Conservation (phyloP, 2,329 filamentous ascomycete genomes). For the Claviceps fusiformis region DNA sequence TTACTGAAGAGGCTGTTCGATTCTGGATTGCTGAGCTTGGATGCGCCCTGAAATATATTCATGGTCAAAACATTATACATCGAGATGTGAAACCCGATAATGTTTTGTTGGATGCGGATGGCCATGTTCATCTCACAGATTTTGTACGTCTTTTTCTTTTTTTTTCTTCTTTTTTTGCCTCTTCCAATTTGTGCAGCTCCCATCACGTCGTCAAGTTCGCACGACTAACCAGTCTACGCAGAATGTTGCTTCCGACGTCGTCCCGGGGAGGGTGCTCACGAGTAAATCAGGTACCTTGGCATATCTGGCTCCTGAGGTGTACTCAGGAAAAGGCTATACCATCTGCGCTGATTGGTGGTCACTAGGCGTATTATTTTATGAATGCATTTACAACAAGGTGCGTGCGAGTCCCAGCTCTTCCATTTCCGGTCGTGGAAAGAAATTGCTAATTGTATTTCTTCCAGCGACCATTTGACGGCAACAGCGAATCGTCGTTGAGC, state of each 20-base stretch:
- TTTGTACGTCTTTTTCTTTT: conserved; percentile 51
- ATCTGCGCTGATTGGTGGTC: conserved; percentile 98
- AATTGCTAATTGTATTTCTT: too few relatives aligned
- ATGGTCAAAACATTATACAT: conserved; percentile 77
- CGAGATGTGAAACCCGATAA: conserved; percentile 89
- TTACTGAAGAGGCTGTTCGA: conserved; percentile 89
- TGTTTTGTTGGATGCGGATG: conserved; percentile 73
- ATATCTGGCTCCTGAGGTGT: conserved; percentile 92
- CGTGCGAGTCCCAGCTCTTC: conserved; percentile 10
- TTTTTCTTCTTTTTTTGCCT: not conserved
- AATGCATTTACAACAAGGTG: conserved; percentile 98
- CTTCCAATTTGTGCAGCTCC: too few relatives aligned
- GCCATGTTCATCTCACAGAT: conserved; percentile 93
- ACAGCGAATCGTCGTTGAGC: conserved; percentile 67
- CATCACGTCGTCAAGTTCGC: not conserved
- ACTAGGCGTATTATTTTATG: conserved; percentile 92
- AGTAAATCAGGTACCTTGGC: conserved; percentile 96
- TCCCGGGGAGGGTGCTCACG: conserved; percentile 67
- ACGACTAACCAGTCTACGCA: conserved; percentile 24
- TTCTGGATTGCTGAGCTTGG: conserved; percentile 96
- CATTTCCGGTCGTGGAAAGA: too few relatives aligned
- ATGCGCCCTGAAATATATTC: conserved; percentile 79
- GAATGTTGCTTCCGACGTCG: conserved; percentile 94
- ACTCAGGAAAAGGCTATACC: conserved; percentile 77
- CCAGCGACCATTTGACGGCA: conserved; percentile 85